Conservation (phyloP, 2,329 filamentous ascomycete species). For the Chaetomiaceae sp. region DNA sequence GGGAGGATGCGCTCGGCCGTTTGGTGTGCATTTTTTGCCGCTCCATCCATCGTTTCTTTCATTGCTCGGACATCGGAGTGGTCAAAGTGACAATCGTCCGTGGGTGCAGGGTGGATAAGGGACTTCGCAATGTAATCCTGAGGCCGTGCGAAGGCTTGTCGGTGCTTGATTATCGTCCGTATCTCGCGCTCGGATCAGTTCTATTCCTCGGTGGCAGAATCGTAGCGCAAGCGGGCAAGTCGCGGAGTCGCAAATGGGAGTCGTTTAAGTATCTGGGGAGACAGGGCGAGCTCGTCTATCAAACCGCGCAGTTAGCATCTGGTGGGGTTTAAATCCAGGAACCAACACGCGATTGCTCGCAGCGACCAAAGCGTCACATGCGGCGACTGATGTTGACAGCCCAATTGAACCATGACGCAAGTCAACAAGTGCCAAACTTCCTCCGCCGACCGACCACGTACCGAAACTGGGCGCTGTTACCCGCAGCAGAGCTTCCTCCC, state of each 20-base stretch:
- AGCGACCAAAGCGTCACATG: not conserved
- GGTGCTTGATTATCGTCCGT: not conserved
- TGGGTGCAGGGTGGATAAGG: not conserved
- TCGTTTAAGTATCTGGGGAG: not conserved
- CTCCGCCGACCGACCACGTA: constrained; percentile 1
- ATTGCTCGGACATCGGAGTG: constrained; percentile 28
- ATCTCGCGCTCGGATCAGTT: not conserved
- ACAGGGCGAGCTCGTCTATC: constrained; percentile 2
- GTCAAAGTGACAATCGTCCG: constrained; percentile 14
- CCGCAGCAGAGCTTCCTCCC: not conserved
- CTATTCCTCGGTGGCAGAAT: not conserved
- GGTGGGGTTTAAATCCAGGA: not conserved
- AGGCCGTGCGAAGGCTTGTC: not conserved
- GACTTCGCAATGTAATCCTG: not conserved
- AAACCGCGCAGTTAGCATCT: constrained; percentile 11
- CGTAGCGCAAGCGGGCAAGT: not conserved
- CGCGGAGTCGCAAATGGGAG: not conserved
- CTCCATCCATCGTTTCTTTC: constrained; percentile 52
- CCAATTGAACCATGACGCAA: constrained; percentile 13
- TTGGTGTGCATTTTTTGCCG: constrained; percentile 52
- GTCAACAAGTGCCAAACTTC: not conserved
- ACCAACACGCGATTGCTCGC: not conserved
- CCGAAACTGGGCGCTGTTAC: not conserved
- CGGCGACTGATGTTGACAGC: not conserved
- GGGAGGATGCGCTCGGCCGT: constrained; percentile 51